Base-by-base conservation (phyloP, 106 monocot genomes). In the Iris macrosiphon region DNA sequence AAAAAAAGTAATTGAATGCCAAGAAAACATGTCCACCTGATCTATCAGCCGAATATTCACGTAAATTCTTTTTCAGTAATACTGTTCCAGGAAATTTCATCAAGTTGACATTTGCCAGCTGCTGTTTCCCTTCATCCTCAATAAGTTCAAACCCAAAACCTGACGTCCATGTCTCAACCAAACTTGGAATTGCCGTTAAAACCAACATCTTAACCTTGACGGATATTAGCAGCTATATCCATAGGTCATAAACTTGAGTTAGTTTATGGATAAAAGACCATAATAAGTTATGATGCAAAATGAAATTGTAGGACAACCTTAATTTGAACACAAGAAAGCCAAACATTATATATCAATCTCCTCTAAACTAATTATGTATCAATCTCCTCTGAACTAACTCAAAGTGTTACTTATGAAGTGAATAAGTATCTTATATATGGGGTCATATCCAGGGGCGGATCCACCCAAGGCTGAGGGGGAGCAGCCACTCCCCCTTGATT, bases 21-120 rank as follows among this genome's bases (percentile, higher is more conserved):
- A 58, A 58, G 18, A 41, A n/a, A 55, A 8, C n/a, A 41, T 11
- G 24, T 7, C 38, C 35, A 86, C 85, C 85, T 80, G 69, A 48
- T 66, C 63, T 63, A 44, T 35, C 43, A 61, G 52, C n/a, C 49
- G n/a, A 37, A 60, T 25, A 27, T 77, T 44, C 78, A 64, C 25
- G 46, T 61, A 93, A 55, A 12, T 62, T 69, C 72, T 94, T 94
- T 40, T 70, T 88, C 20, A 94, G 40, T 42, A 88, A 53, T 47
- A 45, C 33, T 51, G 88, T 73, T 35, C 88, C 93, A 78, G 93
- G 93, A 68, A 94, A 79, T 16, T 82, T 12, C 88, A 89, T 88
- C 49, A 94, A 76, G 55, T 88, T 94, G 44, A 81, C 45, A 31
- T 75, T 50, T 38, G 59, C 52, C 7, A 94, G 62, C 8, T 65